Conservation (phyloP, 305 asterid species). For the Fraxinus platypoda region DNA sequence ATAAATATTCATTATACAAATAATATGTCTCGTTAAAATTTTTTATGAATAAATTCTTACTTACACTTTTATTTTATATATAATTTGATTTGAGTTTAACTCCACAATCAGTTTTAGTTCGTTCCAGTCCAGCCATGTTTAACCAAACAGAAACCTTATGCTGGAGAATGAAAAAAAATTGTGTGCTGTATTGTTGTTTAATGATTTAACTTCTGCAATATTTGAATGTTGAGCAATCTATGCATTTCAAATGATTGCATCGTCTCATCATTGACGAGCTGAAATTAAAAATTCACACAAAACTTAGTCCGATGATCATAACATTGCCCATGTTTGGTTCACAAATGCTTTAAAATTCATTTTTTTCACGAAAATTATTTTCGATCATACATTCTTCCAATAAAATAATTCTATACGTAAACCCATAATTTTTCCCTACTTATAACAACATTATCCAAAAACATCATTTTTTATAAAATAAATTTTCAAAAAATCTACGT, state of each 20-base stretch:
- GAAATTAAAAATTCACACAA: background rate
- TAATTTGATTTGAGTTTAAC: background rate
- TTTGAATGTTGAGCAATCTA: background rate
- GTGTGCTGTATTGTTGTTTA: background rate
- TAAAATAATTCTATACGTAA: too few species aligned
- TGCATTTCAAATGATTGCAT: background rate
- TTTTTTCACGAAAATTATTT: too few species aligned
- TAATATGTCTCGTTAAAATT: too few species aligned
- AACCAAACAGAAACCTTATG: too few species aligned
- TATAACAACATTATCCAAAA: background rate
- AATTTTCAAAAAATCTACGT: too few species aligned
- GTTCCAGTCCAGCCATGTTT: background rate
- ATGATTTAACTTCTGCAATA: background rate
- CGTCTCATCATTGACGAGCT: background rate
- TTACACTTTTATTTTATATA: too few species aligned
- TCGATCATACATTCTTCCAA: too few species aligned
- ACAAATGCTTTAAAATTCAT: too few species aligned
- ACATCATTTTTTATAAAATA: too few species aligned
- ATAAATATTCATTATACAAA: too few species aligned
- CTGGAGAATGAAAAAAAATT: background rate
- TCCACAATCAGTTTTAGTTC: background rate
- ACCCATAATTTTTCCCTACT: background rate
- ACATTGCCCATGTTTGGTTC: background rate
- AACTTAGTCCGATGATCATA: background rate
- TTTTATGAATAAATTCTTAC: too few species aligned